phyloP scores from a whole-genome alignment of 768 basidiomycete species.

The Tubosaeta brunneosetosa region DNA sequence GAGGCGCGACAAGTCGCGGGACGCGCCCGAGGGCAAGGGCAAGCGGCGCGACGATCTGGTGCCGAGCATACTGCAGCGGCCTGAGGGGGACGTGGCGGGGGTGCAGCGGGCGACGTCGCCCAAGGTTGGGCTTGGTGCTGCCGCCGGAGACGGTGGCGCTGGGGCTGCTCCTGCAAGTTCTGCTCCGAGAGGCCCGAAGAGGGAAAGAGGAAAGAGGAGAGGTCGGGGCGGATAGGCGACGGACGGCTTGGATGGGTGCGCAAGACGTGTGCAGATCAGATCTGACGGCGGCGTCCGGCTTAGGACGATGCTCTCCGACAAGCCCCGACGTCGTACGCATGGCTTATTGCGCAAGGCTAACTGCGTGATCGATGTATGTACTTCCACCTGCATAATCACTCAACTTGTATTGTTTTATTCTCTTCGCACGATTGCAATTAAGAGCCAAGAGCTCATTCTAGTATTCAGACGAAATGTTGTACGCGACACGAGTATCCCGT shows the following conservation, averaged over 20 bases:
- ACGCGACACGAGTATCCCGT: neutral
- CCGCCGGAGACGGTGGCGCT: neutral
- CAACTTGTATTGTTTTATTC: neutral
- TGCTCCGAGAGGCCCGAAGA: slow-evolving; percentile 8
- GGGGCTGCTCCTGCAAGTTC: slow-evolving; percentile 1
- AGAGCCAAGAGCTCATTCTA: neutral
- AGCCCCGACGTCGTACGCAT: too few species aligned
- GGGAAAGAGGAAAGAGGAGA: slow-evolving; percentile 31
- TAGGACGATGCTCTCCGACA: neutral
- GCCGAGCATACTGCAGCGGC: slow-evolving; percentile 25
- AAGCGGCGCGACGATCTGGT: slow-evolving; percentile 18
- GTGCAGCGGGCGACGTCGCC: slow-evolving; percentile 12
- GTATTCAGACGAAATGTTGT: neutral
- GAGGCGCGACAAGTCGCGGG: slow-evolving; percentile 32
- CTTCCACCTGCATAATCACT: too few species aligned
- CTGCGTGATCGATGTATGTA: too few species aligned
- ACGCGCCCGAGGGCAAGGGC: slow-evolving; percentile 1
- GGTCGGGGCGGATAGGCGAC: slow-evolving; percentile 27
- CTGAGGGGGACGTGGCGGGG: slow-evolving; percentile 13
- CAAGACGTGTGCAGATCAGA: too few species aligned
- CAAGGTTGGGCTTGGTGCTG: neutral
- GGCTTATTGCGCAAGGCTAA: too few species aligned
- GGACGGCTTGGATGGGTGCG: neutral
- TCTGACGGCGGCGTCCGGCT: neutral
- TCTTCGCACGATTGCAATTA: neutral